Evolutionary conservation across 176 grass and related monocot species (phyloP).

Genomic region (Stipa capillata): DNA sequence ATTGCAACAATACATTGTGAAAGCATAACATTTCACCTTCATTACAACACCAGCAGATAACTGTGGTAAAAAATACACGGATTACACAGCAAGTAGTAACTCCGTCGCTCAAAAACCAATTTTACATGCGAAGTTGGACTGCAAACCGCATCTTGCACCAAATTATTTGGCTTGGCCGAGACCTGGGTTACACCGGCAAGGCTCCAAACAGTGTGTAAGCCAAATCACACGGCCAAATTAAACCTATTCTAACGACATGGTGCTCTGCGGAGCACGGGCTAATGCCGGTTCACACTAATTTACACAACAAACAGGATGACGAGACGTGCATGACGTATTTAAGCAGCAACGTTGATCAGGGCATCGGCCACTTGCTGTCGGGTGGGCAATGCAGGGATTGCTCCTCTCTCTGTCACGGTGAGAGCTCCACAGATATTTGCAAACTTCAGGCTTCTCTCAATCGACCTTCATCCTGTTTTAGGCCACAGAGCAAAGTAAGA

Average conservation of each 20-base stretch:
- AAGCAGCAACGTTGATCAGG: slow-evolving; percentile 43
- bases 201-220: not conserved
- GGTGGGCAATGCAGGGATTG: slow-evolving; percentile 81
- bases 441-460: slow-evolving; percentile 82
- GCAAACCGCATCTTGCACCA: not conserved
- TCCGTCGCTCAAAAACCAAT: not conserved
- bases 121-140: not conserved
- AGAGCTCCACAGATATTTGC: slow-evolving; percentile 85
- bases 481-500: not conserved
- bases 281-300: not conserved
- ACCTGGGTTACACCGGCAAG: not conserved
- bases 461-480: slow-evolving; percentile 64
- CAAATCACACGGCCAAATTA: not conserved
- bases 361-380: slow-evolving; percentile 61
- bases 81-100: not conserved
- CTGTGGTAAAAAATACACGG: not conserved
- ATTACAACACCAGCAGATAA: not conserved
- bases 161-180: slow-evolving; percentile 18
- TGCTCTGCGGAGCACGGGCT: not conserved
- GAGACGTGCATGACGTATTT: not conserved
- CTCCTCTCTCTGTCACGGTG: slow-evolving; percentile 78
- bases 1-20: not conserved
- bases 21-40: not conserved
- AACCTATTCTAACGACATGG: not conserved
- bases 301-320: not conserved